Evolutionary conservation across 345 rosid genomes (phyloP).

Genomic region (Erysimum cheiranthoides): DNA sequence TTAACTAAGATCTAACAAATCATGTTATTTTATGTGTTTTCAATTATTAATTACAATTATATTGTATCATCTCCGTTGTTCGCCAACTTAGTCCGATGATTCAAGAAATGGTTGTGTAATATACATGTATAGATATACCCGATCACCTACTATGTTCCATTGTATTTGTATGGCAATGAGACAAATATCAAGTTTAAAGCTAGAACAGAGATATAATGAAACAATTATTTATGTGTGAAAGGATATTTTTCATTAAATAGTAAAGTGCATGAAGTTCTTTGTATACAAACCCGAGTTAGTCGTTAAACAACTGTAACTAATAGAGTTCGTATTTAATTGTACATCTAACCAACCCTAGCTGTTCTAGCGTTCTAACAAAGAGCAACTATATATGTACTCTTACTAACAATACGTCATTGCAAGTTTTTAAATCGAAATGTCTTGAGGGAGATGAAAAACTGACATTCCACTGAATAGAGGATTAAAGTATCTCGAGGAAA

Average conservation of each 20-base stretch:
- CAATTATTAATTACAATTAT: conserved; percentile 34
- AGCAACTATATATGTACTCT: conserved; percentile 7
- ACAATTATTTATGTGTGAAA: neutral
- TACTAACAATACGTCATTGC: neutral
- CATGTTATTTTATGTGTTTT: conserved; percentile 38
- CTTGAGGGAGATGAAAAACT: neutral
- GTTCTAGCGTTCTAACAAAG: neutral
- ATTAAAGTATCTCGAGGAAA: neutral
- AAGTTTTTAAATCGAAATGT: neutral
- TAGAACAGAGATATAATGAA: neutral
- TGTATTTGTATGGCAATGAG: conserved; percentile 5
- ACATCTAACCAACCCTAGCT: neutral
- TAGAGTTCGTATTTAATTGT: too few relatives aligned
- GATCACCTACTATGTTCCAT: conserved; percentile 15
- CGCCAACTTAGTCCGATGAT: conserved; percentile 24
- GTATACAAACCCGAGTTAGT: neutral
- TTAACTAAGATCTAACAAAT: conserved; percentile 17
- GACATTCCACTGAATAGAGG: neutral
- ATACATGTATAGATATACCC: neutral
- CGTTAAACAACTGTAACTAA: neutral
- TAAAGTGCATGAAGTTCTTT: neutral
- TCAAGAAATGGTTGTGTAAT: conserved; percentile 16
- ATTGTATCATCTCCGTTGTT: conserved; percentile 16
- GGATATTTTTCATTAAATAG: neutral
- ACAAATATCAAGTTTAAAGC: conserved; percentile 4